Evolutionary conservation across 768 basidiomycete species (phyloP).

Genomic region (Cystobasidium tubakii): DNA sequence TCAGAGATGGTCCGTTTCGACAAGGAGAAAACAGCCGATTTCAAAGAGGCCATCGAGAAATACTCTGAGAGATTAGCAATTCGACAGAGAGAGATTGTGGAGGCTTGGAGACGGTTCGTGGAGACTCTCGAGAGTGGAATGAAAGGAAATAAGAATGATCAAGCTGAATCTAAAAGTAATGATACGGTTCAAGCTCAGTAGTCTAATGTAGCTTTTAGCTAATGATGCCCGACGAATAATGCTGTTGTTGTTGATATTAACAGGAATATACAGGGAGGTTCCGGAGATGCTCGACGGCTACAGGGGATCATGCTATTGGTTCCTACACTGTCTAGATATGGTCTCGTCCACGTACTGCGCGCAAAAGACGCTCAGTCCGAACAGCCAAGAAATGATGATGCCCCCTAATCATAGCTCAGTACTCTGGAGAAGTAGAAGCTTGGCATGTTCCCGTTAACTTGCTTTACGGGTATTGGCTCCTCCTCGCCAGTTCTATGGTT

Average conservation of each 20-base stretch:
- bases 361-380: no score
- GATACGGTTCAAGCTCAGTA: neutral
- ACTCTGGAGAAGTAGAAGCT: slow-evolving; percentile 45
- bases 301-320: neutral
- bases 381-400: no score
- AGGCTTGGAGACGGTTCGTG: slow-evolving; percentile 33
- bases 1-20: slow-evolving; percentile 85
- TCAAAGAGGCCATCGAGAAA: slow-evolving; percentile 72
- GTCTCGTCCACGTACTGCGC: no score
- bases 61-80: slow-evolving; percentile 82
- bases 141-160: slow-evolving; percentile 11
- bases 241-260: neutral
- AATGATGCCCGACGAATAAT: neutral
- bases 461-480: slow-evolving; percentile 40
- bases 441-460: slow-evolving; percentile 36
- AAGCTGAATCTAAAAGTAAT: neutral
- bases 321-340: neutral
- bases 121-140: neutral
- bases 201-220: neutral
- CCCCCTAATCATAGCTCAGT: slow-evolving; percentile 38
- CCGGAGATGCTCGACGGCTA: neutral
- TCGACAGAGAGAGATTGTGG: slow-evolving; percentile 62
- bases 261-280: neutral
- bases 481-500: slow-evolving; percentile 40
- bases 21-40: slow-evolving; percentile 85